Evolutionary conservation across 306 rosid species (phyloP), one percentile per base, ranked within the genome.

Genomic region (Prunus fruticosa): DNA sequence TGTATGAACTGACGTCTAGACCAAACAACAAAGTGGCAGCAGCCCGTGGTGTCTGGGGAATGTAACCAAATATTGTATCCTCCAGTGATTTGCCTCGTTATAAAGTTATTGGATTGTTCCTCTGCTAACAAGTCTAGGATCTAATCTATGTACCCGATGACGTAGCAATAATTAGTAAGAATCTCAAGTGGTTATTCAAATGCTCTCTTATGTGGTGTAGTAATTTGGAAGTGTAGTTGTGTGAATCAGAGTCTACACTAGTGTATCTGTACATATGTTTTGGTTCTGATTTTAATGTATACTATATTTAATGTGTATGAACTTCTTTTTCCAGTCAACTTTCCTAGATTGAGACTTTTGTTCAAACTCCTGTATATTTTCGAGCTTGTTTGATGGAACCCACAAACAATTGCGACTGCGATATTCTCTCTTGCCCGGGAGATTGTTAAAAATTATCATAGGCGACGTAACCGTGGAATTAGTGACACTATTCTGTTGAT

Each of bases 21-120:
- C 99, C 99, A 58, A 91, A 73, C 86, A 89, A 81, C 87, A 91
- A 83, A 88, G 89, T 87, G 72, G 89, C 96, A 64, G 63, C 93
- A 3, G 95, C 98, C 73, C 97, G 96, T 5, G 97, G 98, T 67
- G 88, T 96, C 30, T 96, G 99, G 99, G 99, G 99, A n/a, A 92
- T 96, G 99, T 96, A 74, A 89, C 76, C 51, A 15, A 60, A 22
- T 68, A 32, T 62, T 13, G 63, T 60, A 71, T 65, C 54, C 38
- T 56, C 38, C 46, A 68, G 43, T 46, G 34, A 22, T 41, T 70
- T 65, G 68, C 22, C 75, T 32, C 46, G 69, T 8, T 62, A 74
- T 64, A 64, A 30, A 61, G 56, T 60, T 61, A 75, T 47, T 23
- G 74, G 67, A 45, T 58, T 32, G 73, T 57, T 72, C 30, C 49